Percentiles rank a stretch among this genome's conserved stretches.
phyloP scores from a whole-genome alignment of 1,139 yeast genomes.

The Chernovozyma sophiae-reginae region DNA sequence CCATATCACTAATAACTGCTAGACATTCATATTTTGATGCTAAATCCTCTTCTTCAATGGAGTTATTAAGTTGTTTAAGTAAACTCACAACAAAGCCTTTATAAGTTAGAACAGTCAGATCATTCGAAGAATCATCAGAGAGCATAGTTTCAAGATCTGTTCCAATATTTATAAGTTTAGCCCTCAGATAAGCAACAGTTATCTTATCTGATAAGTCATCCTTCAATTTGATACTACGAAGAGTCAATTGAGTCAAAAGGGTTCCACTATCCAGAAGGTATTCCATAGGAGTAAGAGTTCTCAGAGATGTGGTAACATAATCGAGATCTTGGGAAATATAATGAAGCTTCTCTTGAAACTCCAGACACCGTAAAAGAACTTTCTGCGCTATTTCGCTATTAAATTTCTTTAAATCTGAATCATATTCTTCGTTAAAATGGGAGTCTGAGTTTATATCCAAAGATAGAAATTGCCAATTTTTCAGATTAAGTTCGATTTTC shows the following conservation, averaged over 20 bases:
- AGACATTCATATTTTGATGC: conserved; percentile 54
- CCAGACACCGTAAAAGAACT: conserved; percentile 47
- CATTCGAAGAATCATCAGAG: conserved; percentile 14
- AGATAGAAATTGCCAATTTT: conserved; percentile 58
- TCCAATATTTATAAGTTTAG: conserved; percentile 53
- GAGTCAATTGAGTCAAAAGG: conserved; percentile 45
- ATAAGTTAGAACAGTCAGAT: conserved; percentile 42
- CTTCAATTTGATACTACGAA: conserved; percentile 48
- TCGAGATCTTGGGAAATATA: conserved; percentile 45
- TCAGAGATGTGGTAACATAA: conserved; percentile 39
- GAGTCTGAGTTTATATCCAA: conserved; percentile 45
- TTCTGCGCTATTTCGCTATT: conserved; percentile 46
- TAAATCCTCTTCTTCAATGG: conserved; percentile 45
- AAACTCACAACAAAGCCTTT: conserved; percentile 49
- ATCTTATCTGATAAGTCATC: conserved; percentile 46
- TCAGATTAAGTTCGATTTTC: conserved; percentile 42
- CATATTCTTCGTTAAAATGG: conserved; percentile 31
- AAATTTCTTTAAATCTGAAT: conserved; percentile 33
- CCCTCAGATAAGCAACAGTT: conserved; percentile 53
- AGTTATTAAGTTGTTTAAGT: conserved; percentile 47
- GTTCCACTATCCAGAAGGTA: conserved; percentile 58
- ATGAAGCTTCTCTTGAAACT: conserved; percentile 38
- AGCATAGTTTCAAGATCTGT: conserved; percentile 48
- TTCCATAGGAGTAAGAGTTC: conserved; percentile 41
- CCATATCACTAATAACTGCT: conserved; percentile 58